These are phyloP conservation scores for Kewa caespitosa DNA, from an alignment of 179 eudicot species.

Conservation along the genomic window DNA sequence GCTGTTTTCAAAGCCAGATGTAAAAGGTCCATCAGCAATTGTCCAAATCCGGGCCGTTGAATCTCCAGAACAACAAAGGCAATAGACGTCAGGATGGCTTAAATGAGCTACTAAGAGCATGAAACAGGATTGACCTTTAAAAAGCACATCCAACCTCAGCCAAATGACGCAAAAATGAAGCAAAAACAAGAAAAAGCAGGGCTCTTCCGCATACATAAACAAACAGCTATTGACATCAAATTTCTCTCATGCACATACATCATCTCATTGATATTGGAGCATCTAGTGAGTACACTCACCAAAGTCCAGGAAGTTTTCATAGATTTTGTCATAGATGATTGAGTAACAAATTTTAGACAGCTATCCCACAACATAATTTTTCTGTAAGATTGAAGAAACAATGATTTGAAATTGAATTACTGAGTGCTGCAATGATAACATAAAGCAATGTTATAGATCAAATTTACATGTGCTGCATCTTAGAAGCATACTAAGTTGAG, in stretches of 20 bases:
- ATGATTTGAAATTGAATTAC: no score
- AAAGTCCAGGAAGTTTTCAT: background rate
- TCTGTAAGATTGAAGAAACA: background rate
- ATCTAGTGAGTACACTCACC: background rate
- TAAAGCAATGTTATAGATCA: background rate
- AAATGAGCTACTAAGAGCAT: background rate
- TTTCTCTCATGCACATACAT: background rate
- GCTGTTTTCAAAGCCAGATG: constrained; percentile 41
- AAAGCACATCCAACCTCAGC: background rate
- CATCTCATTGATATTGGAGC: background rate
- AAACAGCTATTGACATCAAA: background rate
- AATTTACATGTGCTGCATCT: background rate
- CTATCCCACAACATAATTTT: background rate
- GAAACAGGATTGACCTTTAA: background rate
- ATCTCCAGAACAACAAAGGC: constrained; percentile 62
- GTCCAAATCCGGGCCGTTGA: constrained; percentile 80
- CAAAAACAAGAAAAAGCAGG: background rate
- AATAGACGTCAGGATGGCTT: constrained; percentile 1
- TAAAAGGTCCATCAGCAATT: constrained; percentile 44
- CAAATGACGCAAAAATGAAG: background rate
- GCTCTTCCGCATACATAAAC: background rate
- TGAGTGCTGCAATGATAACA: background rate
- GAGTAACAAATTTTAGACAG: background rate
- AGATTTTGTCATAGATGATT: background rate
- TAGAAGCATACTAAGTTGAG: background rate